Evolutionary conservation across 176 grass and related monocot genomes (phyloP), one percentile per base, ranked within the genome.

Genomic region (Phragmites australis): DNA sequence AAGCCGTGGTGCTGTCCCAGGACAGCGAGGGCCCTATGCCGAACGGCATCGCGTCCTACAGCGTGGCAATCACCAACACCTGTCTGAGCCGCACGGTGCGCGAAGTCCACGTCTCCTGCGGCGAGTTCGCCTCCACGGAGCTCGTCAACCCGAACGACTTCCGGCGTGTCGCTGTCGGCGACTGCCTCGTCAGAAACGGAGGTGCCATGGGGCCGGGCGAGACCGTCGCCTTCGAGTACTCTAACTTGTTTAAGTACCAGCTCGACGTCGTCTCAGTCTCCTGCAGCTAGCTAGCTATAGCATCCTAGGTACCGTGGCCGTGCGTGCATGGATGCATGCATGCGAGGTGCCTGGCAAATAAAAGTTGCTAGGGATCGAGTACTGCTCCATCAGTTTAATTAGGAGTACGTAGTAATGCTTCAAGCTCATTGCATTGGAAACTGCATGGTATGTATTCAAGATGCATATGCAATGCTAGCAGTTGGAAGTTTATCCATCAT

Each of bases 21-120:
- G n/a, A 15, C 31, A 9, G 23, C 16, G 45, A 18, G 8, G 45
- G 45, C 26, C 6, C 0, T 1, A 23, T 9, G 15, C 26, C 45
- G 3, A 13, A 19, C 26, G 45, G 45, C 68, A 21, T 50, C 23
- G 16, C 68, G 68, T 19, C 13, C 0, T 75, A 42, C 51, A 14
- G 6, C 34, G 72, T 75, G 34, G 42, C 37, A 32, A 57, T 75
- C 51, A 42, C 72, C 72, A 75, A 75, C 72, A 75, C 52, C 13
- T 75, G 72, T 52, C 13, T 57, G 4, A 5, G 2, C 1, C 57
- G 72, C 51, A 23, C 21, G 32, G 72, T 75, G 34, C 32, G 7
- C 34, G 72, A 75, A 51, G 52, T 75, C n/a, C 72, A 57, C n/a
- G 14, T 75, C 19, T 22, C 72, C n/a, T 75, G 72, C 72, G 72